Base-by-base conservation (phyloP, 129 eudicot species). In the Tagetes patula region DNA sequence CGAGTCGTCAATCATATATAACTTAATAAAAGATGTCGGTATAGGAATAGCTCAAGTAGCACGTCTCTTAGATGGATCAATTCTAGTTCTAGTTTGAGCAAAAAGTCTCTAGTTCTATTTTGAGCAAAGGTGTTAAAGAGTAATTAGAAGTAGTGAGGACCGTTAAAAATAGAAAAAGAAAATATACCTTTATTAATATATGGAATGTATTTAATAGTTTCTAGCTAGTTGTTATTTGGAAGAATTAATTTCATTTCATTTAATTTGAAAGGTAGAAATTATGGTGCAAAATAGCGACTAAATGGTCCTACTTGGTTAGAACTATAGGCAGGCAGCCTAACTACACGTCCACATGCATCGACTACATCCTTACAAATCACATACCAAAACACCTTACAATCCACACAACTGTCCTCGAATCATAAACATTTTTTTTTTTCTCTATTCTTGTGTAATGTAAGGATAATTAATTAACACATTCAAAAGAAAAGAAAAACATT, bases 291-390 rank as follows among this genome's bases (percentile, higher is more conserved):
- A 14, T 36, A 50, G 67, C 10, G 58, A 37, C 49, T n/a, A 53
- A 70, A 53, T 53, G 45, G 75, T 31, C 75, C 75, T 38, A 70
- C 45, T 14, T 52, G 32, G 65, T 70, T 70, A 70, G 65, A 38
- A 50, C 52, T 52, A 49, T 52, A 36, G 62, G 65, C 75, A 70
- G 50, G 65, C 75, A 36, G 39, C 52, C 65, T 52, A 53, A 53
- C 61, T 49, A 69, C 65, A 53, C 53, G 50, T 13, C 59, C 59
- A 56, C 47, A 62, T 59, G 65, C 65, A 33, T 59, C 11, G 64
- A 70, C 34, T 11, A 39, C 69, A 65, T 14, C 33, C 3, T 67
- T 20, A 53, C 14, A 48, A 33, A 59, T 11, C 40, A 59, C 20
- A 12, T 39, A 37, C 38, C 75, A 70, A 36, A 70, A 49, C 37